Conservation (phyloP, 73 alveolate species). For the Paramecium sonneborni region DNA sequence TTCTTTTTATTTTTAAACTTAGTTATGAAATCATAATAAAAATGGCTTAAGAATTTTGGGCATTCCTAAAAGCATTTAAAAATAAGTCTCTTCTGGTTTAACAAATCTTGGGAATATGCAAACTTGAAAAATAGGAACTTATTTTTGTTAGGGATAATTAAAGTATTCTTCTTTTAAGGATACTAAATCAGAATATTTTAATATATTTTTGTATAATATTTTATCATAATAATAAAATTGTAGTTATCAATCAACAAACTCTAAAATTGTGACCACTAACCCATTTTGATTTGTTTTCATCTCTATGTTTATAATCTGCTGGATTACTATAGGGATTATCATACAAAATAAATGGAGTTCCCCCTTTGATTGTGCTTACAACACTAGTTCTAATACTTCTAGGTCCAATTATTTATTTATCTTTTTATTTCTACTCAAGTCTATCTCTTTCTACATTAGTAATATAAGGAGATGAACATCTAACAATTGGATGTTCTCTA, state of each 20-base stretch:
- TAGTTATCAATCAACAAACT: conserved; percentile 18
- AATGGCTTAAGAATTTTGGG: not conserved
- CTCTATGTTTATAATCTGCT: conserved; percentile 35
- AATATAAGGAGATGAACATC: conserved; percentile 51
- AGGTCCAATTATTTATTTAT: conserved; percentile 23
- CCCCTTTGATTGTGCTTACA: not conserved
- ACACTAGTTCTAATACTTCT: conserved; percentile 40
- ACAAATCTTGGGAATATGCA: too few species aligned
- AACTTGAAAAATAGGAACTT: too few species aligned
- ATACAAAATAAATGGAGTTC: not conserved
- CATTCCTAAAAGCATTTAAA: too few species aligned
- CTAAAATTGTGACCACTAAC: not conserved
- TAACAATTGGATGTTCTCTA: conserved; percentile 18
- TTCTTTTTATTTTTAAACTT: not conserved
- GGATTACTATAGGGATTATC: not conserved
- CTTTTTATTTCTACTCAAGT: not conserved
- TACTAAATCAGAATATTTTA: not conserved
- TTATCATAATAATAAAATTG: too few species aligned
- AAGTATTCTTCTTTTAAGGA: conserved; percentile 10
- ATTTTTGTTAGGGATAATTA: too few species aligned
- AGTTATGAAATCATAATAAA: not conserved
- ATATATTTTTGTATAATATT: not conserved
- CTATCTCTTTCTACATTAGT: conserved; percentile 42
- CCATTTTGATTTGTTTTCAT: conserved; percentile 1
- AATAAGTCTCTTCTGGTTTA: too few species aligned